phyloP scores from a whole-genome alignment of 2,329 filamentous ascomycete species.

The Alternaria rosae region DNA sequence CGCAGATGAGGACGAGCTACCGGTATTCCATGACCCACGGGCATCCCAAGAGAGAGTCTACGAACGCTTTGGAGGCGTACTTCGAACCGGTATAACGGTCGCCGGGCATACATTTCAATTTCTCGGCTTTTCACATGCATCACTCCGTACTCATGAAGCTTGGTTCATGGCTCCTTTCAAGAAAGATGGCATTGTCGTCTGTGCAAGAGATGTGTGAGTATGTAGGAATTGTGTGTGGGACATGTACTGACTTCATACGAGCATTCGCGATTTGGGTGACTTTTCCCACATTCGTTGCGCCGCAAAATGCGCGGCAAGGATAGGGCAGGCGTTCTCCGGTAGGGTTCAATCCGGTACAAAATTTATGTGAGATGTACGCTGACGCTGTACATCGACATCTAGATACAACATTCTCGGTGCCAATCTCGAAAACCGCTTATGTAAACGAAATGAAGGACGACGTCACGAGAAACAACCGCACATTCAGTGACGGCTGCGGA shows the following conservation, averaged over 20 bases:
- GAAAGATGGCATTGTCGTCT: constrained; percentile 56
- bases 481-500: constrained; percentile 83
- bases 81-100: constrained; percentile 63
- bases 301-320: constrained; percentile 66
- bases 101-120: constrained; percentile 41
- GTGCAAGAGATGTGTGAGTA: constrained; percentile 58
- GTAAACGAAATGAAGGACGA: constrained; percentile 56
- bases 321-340: constrained; percentile 73
- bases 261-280: constrained; percentile 38
- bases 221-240: not conserved
- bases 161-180: constrained; percentile 47
- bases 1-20: constrained; percentile 74
- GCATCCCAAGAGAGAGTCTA: constrained; percentile 38
- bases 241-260: not conserved
- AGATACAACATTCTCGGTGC: constrained; percentile 75
- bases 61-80: constrained; percentile 64
- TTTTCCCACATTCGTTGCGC: constrained; percentile 61
- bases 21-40: constrained; percentile 64
- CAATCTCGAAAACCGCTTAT: constrained; percentile 58
- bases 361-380: not conserved
- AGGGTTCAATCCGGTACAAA: not conserved
- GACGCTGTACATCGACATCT: not conserved
- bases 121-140: constrained; percentile 45
- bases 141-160: constrained; percentile 37
- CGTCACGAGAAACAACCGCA: constrained; percentile 62